These are phyloP conservation scores for Periconia macrospinosa DNA, from an alignment of 2,329 filamentous ascomycete species.

Conservation along the genomic window DNA sequence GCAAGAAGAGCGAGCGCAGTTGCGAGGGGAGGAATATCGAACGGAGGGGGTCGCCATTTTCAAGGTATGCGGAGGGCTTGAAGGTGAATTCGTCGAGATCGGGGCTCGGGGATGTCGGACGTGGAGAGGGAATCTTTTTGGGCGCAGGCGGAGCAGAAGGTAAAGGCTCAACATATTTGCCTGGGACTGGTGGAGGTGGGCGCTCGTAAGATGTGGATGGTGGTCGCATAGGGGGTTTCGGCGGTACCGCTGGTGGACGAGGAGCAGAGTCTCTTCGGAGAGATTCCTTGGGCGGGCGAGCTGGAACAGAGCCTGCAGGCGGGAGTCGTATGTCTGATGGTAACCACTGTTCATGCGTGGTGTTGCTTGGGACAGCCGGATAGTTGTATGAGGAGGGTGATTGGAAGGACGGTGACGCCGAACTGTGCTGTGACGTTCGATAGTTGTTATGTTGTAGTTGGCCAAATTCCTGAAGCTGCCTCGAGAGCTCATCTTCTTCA, in stretches of 20 bases:
- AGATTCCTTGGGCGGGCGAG: slow-evolving; percentile 40
- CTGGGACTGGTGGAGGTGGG: slow-evolving; percentile 31
- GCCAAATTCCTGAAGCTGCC: slow-evolving; percentile 56
- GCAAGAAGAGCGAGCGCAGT: slow-evolving; percentile 74
- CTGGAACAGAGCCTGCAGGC: slow-evolving; percentile 33
- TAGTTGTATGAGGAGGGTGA: slow-evolving; percentile 45
- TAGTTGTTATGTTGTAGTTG: slow-evolving; percentile 36
- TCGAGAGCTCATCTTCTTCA: slow-evolving; percentile 54
- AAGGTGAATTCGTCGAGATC: slow-evolving; percentile 72
- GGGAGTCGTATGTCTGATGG: slow-evolving; percentile 15
- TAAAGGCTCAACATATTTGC: slow-evolving; percentile 19
- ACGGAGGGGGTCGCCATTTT: slow-evolving; percentile 83
- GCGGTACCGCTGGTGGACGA: slow-evolving; percentile 31
- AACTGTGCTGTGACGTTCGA: slow-evolving; percentile 25
- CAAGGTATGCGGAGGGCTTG: slow-evolving; percentile 81
- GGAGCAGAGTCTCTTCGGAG: slow-evolving; percentile 28
- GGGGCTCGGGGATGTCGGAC: slow-evolving; percentile 35
- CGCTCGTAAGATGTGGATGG: slow-evolving; percentile 11
- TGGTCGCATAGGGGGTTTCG: slow-evolving; percentile 28
- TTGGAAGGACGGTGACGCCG: slow-evolving; percentile 27
- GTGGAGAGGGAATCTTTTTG: slow-evolving; percentile 21
- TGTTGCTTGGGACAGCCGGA: slow-evolving; percentile 48
- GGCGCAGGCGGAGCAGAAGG: slow-evolving; percentile 24
- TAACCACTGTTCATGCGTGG: slow-evolving; percentile 38
- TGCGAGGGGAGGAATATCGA: slow-evolving; percentile 82